Evolutionary conservation across 371 early-diverging fungal genomes (phyloP).

Genomic region (Syncephalastrum contaminatum): DNA sequence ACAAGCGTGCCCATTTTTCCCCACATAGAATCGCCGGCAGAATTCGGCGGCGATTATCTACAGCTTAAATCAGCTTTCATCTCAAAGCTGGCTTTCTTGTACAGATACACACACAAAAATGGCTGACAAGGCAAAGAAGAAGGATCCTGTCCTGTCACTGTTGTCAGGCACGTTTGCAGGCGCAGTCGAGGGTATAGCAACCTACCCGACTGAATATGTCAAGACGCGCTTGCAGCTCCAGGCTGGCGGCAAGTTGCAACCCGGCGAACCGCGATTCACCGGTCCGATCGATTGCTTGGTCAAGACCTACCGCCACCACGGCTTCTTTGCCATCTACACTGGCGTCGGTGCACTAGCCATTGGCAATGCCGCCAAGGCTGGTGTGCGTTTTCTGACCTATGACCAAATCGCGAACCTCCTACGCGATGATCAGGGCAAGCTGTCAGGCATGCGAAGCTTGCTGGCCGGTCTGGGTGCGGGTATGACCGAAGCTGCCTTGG

Average conservation of each 20-base stretch:
- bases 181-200: slow-evolving; percentile 81
- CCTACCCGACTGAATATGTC: slow-evolving; percentile 92
- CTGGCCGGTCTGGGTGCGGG: slow-evolving; percentile 91
- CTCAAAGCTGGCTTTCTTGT: too few relatives aligned
- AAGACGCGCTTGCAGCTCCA: slow-evolving; percentile 94
- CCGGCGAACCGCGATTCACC: slow-evolving; percentile 56
- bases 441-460: slow-evolving; percentile 64
- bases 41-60: too few relatives aligned
- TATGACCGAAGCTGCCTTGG: slow-evolving; percentile 80
- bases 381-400: slow-evolving; percentile 87
- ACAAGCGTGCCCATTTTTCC: too few relatives aligned
- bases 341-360: slow-evolving; percentile 63
- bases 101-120: background rate
- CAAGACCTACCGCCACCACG: slow-evolving; percentile 50
- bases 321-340: slow-evolving; percentile 26
- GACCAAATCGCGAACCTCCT: slow-evolving; percentile 78
- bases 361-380: slow-evolving; percentile 90
- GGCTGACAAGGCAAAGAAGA: slow-evolving; percentile 16
- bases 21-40: too few relatives aligned
- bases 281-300: slow-evolving; percentile 82
- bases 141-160: slow-evolving; percentile 57
- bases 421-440: slow-evolving; percentile 68
- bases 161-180: slow-evolving; percentile 87
- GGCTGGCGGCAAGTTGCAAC: slow-evolving; percentile 47
- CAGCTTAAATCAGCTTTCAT: too few relatives aligned